Evolutionary conservation across 1,284 basidiomycete species (phyloP), one percentile per base, ranked within the genome.

Genomic region (Chiua sp.): DNA sequence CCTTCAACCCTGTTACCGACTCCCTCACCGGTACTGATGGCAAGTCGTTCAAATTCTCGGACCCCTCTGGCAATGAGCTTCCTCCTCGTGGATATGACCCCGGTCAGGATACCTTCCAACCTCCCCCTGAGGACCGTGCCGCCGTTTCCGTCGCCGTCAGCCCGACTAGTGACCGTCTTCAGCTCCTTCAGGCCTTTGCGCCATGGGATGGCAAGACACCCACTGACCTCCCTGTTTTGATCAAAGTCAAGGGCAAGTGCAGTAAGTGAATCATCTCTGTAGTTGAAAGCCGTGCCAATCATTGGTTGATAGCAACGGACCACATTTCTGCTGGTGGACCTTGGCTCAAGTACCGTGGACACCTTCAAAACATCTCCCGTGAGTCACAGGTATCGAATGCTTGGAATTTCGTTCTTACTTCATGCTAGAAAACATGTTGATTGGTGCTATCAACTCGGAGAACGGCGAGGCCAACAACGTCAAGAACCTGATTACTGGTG

Each of bases 241-340:
- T 99, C 87, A 98, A 99, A 87, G 97, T 94, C 66, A 85, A 91
- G 83, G 98, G 98, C 87, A 99, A 99, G 86, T 99, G 98, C 92
- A 98, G 83, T 87, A 72, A 76, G 85, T 85, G 55, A 44, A 46
- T 18, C 1, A 33, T 22, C 8, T 8, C 37, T 3, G 20, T 58
- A 28, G n/a, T 33, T 52, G 50, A 32, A 48, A 15, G 54, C 22
- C n/a, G 35, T 32, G n/a, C 32, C 51, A 23, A 58, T 37, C 32
- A 22, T 62, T 13, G 44, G 46, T 37, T 51, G 48, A 50, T 28
- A 87, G 85, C 92, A 46, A 93, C 92, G 65, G 92, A 94, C 74
- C 91, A 93, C 76, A 94, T 98, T 77, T 93, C 91, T 63, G 94
- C 95, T 76, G 97, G 96, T 83, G 97, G 97, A 61, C 97, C 97